These are phyloP conservation scores for Gastrodia elata DNA, from an alignment of 106 monocot species.

Conservation along the genomic window DNA sequence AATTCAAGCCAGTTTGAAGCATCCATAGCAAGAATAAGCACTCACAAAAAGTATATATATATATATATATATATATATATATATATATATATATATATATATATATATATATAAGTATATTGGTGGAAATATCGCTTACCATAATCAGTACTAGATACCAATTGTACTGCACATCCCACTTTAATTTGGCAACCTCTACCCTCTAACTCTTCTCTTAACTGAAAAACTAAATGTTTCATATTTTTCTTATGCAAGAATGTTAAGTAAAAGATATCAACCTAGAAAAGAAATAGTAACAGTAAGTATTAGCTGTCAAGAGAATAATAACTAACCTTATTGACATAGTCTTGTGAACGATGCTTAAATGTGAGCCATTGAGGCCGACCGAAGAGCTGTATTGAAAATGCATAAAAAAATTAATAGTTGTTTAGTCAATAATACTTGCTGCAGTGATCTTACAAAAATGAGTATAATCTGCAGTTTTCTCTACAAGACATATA, in stretches of 20 bases:
- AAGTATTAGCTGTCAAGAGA: background rate
- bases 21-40: background rate
- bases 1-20: too few species aligned
- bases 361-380: conserved; percentile 93
- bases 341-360: conserved; percentile 60
- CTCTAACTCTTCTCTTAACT: conserved; percentile 78
- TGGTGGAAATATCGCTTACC: conserved; percentile 24
- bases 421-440: background rate
- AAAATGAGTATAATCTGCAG: background rate
- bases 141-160: conserved; percentile 39
- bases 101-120: too few species aligned
- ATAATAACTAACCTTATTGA: conserved; percentile 43
- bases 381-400: conserved; percentile 69
- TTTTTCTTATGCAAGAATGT: background rate
- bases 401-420: background rate
- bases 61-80: background rate
- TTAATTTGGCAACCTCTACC: conserved; percentile 58
- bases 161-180: conserved; percentile 54
- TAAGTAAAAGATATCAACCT: background rate
- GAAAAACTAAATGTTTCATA: conserved; percentile 2
- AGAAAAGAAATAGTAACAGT: background rate
- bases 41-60: background rate
- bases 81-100: too few species aligned
- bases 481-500: background rate
- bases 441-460: background rate